Evolutionary conservation across 1,284 basidiomycete species (phyloP).

Genomic region (Puccinia triticina): DNA sequence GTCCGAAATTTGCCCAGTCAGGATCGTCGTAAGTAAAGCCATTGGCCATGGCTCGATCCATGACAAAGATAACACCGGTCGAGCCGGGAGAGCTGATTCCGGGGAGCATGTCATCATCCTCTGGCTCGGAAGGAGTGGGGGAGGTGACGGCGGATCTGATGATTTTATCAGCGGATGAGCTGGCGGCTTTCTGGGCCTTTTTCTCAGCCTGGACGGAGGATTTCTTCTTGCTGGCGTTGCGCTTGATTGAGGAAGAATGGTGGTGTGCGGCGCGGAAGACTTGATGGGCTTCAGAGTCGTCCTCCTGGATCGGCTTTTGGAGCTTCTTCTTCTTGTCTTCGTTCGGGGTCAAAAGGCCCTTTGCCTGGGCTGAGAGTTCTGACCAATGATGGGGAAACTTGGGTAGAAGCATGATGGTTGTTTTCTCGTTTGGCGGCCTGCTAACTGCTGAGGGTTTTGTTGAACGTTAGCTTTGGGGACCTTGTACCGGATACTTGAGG

Average conservation of each 20-base stretch:
- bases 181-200: not conserved
- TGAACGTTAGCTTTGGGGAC: not conserved
- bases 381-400: conserved; percentile 43
- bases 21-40: conserved; percentile 41
- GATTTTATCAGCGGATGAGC: conserved; percentile 5
- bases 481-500: too few relatives aligned
- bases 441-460: not conserved
- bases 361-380: conserved; percentile 35
- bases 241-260: conserved; percentile 33
- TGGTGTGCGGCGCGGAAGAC: conserved; percentile 34
- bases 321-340: conserved; percentile 32
- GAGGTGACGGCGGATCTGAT: conserved; percentile 1
- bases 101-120: conserved; percentile 28
- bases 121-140: conserved; percentile 5
- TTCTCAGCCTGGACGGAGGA: not conserved
- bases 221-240: conserved; percentile 1
- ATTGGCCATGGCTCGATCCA: conserved; percentile 39
- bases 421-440: not conserved
- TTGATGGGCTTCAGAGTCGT: conserved; percentile 45
- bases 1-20: conserved; percentile 51
- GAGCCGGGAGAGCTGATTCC: conserved; percentile 44
- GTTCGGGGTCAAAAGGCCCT: conserved; percentile 35
- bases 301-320: conserved; percentile 26
- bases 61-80: conserved; percentile 47
- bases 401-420: conserved; percentile 30